Conservation (phyloP, 495 filamentous ascomycete genomes). For the Parmelia sp. region DNA sequence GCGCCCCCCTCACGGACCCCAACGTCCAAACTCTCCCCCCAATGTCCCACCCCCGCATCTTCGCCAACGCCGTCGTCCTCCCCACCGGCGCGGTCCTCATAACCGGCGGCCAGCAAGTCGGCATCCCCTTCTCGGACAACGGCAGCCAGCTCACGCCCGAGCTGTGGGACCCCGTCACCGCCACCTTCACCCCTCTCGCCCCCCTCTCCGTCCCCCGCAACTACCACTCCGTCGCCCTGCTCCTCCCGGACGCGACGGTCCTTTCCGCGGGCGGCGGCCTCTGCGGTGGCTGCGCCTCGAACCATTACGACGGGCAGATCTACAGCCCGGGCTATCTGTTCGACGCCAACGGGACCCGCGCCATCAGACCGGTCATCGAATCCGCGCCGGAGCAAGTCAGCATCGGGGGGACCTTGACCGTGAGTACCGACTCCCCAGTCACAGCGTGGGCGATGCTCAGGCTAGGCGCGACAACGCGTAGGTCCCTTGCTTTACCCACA, state of each 20-base stretch:
- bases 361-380: constrained; percentile 37
- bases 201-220: constrained; percentile 41
- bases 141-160: constrained; percentile 42
- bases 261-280: constrained; percentile 52
- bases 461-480: constrained; percentile 41
- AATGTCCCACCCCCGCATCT: constrained; percentile 45
- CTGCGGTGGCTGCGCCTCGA: constrained; percentile 45
- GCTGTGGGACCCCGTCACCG: constrained; percentile 43
- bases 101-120: constrained; percentile 46
- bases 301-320: constrained; percentile 55
- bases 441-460: constrained; percentile 38
- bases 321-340: constrained; percentile 53
- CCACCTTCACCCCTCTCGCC: constrained; percentile 36
- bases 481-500: too few relatives aligned
- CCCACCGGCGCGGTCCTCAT: constrained; percentile 53
- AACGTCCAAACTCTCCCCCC: constrained; percentile 31
- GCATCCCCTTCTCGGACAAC: constrained; percentile 46
- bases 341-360: constrained; percentile 35
- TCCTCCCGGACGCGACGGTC: constrained; percentile 51
- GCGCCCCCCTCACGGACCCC: constrained; percentile 25
- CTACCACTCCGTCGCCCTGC: constrained; percentile 52
- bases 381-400: constrained; percentile 23
- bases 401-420: constrained; percentile 32
- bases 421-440: constrained; percentile 29
- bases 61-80: constrained; percentile 50